These are phyloP conservation scores for Pseudozyma flocculosa DNA, from an alignment of 1,284 basidiomycete species.

Conservation along the genomic window DNA sequence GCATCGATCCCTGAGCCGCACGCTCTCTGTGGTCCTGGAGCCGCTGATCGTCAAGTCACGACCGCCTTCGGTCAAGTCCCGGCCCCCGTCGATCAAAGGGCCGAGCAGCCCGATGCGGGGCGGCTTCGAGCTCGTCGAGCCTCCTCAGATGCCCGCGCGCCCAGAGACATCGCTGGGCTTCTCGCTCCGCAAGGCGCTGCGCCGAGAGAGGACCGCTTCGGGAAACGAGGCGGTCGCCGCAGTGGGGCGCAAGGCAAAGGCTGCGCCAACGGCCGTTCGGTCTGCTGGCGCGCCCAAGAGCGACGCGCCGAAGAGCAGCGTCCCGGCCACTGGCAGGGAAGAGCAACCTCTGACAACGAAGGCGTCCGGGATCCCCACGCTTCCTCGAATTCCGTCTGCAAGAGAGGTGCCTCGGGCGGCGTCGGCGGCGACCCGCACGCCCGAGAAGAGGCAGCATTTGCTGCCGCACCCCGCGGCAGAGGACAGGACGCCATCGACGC, in stretches of 20 bases:
- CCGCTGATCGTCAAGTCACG: background rate
- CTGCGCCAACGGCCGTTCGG: too few relatives aligned
- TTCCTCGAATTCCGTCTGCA: too few relatives aligned
- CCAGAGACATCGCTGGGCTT: conserved; percentile 25
- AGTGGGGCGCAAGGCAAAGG: background rate
- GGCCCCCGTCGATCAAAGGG: too few relatives aligned
- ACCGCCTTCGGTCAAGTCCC: too few relatives aligned
- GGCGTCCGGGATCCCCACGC: too few relatives aligned
- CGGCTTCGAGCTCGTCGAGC: too few relatives aligned
- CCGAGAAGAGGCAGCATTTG: background rate
- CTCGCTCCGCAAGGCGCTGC: conserved; percentile 17
- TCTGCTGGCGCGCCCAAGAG: too few relatives aligned
- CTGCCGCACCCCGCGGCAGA: background rate
- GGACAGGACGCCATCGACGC: background rate
- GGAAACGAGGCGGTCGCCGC: background rate
- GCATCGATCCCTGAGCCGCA: background rate
- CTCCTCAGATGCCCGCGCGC: conserved; percentile 6
- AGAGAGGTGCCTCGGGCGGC: background rate
- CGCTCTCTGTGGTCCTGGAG: background rate
- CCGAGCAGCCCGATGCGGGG: too few relatives aligned
- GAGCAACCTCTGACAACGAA: too few relatives aligned
- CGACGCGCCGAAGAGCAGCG: too few relatives aligned
- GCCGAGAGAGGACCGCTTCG: conserved; percentile 15
- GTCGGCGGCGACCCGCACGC: background rate
- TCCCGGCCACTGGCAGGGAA: too few relatives aligned